Evolutionary conservation across 2,329 filamentous ascomycete genomes (phyloP), one percentile per base, ranked within the genome.

Genomic region (Diaporthe vaccinii): DNA sequence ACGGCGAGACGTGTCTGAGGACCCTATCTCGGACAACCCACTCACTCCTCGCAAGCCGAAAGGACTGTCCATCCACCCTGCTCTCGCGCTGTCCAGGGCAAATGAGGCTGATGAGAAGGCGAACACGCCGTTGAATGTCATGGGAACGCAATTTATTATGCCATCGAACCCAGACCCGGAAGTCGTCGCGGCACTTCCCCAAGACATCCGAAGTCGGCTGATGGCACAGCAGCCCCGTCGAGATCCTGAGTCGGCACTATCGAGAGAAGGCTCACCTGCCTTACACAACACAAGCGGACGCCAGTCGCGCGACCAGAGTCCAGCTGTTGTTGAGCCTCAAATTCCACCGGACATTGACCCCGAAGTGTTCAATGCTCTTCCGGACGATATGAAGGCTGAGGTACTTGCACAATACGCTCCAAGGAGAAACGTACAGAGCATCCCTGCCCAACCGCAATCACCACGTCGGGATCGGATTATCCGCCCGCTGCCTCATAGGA

Each of bases 141-240:
- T 91, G 4, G 95, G 96, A 2, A 98, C 96, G 0, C 97, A 99
- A 80, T 99, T 99, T 80, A 91, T 98, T 62, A 88, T 99, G 79
- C 97, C 97, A 0, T 90, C 90, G 1, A 94, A 98, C 78, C 90
- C 94, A 2, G 97, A 99, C 81, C 92, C 93, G 0, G 87, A 89
- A n/a, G 93, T 98, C 0, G 84, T 98, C 4, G 93, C 93, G 1
- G 95, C 97, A 80, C 87, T 99, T 4, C 96, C 96, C 0, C 88
- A 87, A 44, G 95, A 98, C 81, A 98, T 98, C 77, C 90, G 95
- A 76, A 92, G 91, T 44, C 94, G 91, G 80, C 88, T 98, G 14
- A 87, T 94, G 76, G 89, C 89, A 12, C 92, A 93, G 80, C 86
- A 85, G 74, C 82, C 81, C 49, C 77, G 55, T 69, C 78, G 72